Evolutionary conservation across 2,329 filamentous ascomycete species (phyloP).

Genomic region (Elsinoe fawcettii): DNA sequence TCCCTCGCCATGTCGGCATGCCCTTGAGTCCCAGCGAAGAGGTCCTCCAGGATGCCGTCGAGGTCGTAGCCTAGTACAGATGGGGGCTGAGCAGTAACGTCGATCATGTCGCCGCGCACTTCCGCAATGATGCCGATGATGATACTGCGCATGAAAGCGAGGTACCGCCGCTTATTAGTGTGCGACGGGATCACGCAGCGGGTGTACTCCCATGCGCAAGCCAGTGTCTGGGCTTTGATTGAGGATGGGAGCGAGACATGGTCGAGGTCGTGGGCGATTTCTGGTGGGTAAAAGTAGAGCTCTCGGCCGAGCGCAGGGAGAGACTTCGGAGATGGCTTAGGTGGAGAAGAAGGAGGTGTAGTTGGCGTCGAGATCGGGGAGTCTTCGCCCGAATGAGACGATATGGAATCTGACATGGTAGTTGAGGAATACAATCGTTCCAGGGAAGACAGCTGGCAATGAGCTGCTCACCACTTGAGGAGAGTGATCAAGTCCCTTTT

Average conservation of each 20-base stretch:
- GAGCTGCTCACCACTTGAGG: too few relatives aligned
- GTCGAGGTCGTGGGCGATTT: not conserved
- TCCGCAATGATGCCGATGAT: constrained; percentile 23
- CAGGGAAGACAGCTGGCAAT: too few relatives aligned
- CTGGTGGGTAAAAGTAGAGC: not conserved
- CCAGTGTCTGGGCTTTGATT: constrained; percentile 20
- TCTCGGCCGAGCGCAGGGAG: not conserved
- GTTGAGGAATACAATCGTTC: not conserved
- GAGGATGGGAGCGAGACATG: constrained; percentile 15
- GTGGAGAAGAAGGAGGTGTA: not conserved
- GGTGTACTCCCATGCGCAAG: constrained; percentile 23
- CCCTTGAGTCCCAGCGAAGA: constrained; percentile 21
- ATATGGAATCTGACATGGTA: not conserved
- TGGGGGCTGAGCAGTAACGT: constrained; percentile 18
- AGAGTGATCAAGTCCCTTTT: too few relatives aligned
- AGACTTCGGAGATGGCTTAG: not conserved
- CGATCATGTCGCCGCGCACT: constrained; percentile 19
- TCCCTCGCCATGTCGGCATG: constrained; percentile 20
- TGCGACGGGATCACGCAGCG: constrained; percentile 23
- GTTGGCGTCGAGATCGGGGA: not conserved
- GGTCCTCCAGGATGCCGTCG: not conserved
- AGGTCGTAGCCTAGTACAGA: constrained; percentile 19
- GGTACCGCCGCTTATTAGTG: constrained; percentile 22
- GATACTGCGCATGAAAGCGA: constrained; percentile 22
- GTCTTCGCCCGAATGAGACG: not conserved